A percentile compares a stretch with the other conserved stretches of the same genome.
Conservation (phyloP, 345 rosid genomes). For the Turnera subulata region DNA sequence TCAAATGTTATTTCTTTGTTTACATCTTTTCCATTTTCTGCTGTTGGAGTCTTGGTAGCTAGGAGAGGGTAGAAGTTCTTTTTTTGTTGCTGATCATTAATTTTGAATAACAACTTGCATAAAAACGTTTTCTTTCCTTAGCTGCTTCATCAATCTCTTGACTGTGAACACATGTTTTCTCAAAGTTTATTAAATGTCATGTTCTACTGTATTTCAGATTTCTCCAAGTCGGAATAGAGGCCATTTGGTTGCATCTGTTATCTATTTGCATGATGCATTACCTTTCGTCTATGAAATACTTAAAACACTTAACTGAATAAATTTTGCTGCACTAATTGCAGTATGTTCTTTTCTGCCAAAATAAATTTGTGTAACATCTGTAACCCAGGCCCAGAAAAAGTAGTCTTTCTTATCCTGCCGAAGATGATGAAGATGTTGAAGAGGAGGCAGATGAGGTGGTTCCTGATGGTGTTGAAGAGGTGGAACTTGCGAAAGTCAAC, state of each 20-base stretch:
- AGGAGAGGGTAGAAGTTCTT: too few relatives aligned
- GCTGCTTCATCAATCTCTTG: too few relatives aligned
- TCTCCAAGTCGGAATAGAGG: neutral
- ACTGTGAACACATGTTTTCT: too few relatives aligned
- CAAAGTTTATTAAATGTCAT: neutral
- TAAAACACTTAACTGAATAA: neutral
- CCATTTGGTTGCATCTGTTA: neutral
- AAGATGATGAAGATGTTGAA: conserved; percentile 93
- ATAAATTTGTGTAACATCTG: conserved; percentile 16
- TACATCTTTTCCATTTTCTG: neutral
- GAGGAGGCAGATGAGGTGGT: conserved; percentile 98
- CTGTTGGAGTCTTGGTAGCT: neutral
- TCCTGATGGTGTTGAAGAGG: conserved; percentile 97
- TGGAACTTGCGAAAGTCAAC: conserved; percentile 84
- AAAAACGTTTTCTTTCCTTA: too few relatives aligned
- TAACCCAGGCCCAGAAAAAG: conserved; percentile 82
- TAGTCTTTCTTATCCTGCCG: conserved; percentile 77
- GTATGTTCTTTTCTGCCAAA: neutral
- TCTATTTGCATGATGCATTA: conserved; percentile 12
- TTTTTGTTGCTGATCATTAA: too few relatives aligned
- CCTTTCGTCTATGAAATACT: conserved; percentile 6
- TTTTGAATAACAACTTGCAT: too few relatives aligned
- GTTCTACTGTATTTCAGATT: neutral
- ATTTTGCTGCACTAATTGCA: neutral
- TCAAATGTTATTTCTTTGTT: neutral